phyloP scores from a whole-genome alignment of 176 grass and related monocot species.

The Secale cereale region DNA sequence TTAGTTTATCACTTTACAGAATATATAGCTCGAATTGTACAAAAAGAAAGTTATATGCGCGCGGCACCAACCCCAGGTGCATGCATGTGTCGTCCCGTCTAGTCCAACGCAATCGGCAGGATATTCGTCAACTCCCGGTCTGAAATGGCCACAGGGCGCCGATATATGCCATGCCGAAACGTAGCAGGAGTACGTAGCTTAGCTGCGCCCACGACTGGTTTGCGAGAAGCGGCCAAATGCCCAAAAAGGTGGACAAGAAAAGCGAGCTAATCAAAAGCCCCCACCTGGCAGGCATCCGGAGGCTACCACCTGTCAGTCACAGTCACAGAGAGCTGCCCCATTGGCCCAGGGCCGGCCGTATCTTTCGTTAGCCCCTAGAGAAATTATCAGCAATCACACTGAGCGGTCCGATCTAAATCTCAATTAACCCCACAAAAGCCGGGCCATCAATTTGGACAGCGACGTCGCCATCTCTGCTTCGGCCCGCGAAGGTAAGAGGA shows the following conservation, averaged over 20 bases:
- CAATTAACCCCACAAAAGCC: constrained; percentile 8
- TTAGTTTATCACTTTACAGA: not conserved
- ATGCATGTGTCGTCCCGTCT: constrained; percentile 6
- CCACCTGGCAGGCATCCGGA: constrained; percentile 14
- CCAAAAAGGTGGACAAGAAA: not conserved
- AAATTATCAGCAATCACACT: constrained; percentile 31
- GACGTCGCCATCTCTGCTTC: constrained; percentile 25
- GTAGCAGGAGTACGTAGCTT: not conserved
- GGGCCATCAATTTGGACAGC: constrained; percentile 31
- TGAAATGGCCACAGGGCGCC: constrained; percentile 36
- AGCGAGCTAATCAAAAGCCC: not conserved
- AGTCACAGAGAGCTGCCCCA: not conserved
- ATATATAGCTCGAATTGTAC: not conserved
- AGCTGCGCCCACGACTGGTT: constrained; percentile 23
- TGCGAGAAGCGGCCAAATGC: not conserved
- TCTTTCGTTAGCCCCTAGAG: not conserved
- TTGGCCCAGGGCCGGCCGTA: not conserved
- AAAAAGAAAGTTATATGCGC: not conserved
- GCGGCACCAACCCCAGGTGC: constrained; percentile 17
- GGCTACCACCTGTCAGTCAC: constrained; percentile 13
- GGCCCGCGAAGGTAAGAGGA: constrained; percentile 35
- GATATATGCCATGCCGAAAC: not conserved
- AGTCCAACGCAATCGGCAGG: not conserved
- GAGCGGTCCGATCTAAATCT: not conserved
- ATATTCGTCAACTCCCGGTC: constrained; percentile 32